Evolutionary conservation across 2,329 filamentous ascomycete species (phyloP), one percentile per base, ranked within the genome.

Genomic region (Colletotrichum tanaceti): DNA sequence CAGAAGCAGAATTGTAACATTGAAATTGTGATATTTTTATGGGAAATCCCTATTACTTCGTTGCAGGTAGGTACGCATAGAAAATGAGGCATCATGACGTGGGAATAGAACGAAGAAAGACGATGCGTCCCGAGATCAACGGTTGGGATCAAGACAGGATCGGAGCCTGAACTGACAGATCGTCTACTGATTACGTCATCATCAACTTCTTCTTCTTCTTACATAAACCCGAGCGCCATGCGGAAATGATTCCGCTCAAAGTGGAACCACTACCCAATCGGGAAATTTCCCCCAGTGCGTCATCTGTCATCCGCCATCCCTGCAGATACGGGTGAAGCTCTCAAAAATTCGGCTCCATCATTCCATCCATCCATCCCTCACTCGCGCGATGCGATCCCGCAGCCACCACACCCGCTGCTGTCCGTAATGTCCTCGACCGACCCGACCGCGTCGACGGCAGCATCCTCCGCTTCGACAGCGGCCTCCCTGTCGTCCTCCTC

Each of bases 391-490:
- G 66, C 65, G 52, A 59, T 32, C 53, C 22, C 39, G 22, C 53
- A 58, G 53, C 59, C 57, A 61, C 49, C 50, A 52, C 50, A 44
- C 50, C 50, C 64, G 60, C 32, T 22, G 54, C 41, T 28, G 54
- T 43, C 60, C 60, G 53, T 59, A 53, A 68, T 68, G 65, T 32
- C 60, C 35, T 58, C 65, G 22, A 63, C 60, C 53, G 62, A 13
- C 18, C 39, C 50, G 20, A 32, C 41, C 22, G 24, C 49, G 5
- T 52, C 63, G 16, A 58, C 57, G 41, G 52, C 57, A 1, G 13
- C 14, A 35, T 52, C 49, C 1, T 32, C 28, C 28, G 22, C 57
- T 14, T 16, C 58, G 22, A 24, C 50, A 16, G 14, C 24, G 2
- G 20, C 52, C 2, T 49, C 59, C 1, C 46, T 62, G 20, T n/a